A percentile compares a stretch with the other conserved stretches of the same genome.
Evolutionary conservation across 345 rosid genomes (phyloP).

Genomic region (Turnera subulata): DNA sequence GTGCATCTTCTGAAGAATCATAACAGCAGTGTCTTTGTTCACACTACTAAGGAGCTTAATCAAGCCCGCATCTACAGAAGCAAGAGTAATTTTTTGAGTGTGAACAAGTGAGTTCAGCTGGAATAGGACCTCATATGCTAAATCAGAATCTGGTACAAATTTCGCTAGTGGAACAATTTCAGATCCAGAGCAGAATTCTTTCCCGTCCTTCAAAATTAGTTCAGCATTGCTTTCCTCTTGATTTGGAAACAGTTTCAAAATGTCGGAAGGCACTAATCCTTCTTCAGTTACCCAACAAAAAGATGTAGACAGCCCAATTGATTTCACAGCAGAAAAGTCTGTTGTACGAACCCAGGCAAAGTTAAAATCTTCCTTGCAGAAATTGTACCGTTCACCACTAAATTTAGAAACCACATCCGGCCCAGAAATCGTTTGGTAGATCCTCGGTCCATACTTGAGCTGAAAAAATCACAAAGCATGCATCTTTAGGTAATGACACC

Average conservation of each 20-base stretch:
- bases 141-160: conserved; percentile 26
- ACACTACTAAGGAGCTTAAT: conserved; percentile 40
- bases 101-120: conserved; percentile 83
- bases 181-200: conserved; percentile 37
- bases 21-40: conserved; percentile 41
- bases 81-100: conserved; percentile 66
- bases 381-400: conserved; percentile 51
- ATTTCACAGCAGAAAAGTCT: conserved; percentile 58
- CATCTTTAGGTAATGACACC: too few relatives aligned
- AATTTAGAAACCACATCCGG: conserved; percentile 52
- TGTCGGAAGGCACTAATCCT: conserved; percentile 35
- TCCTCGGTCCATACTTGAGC: conserved; percentile 68
- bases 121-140: conserved; percentile 72
- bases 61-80: conserved; percentile 41
- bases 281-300: conserved; percentile 55
- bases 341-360: conserved; percentile 83
- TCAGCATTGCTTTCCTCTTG: conserved; percentile 35
- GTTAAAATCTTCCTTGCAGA: conserved; percentile 81
- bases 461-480: conserved; percentile 21
- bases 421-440: conserved; percentile 60
- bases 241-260: conserved; percentile 51
- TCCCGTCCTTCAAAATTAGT: conserved; percentile 38
- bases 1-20: conserved; percentile 65
- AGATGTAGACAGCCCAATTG: conserved; percentile 63
- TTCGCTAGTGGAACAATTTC: conserved; percentile 66